Evolutionary conservation across 1,284 basidiomycete species (phyloP), one percentile per base, ranked within the genome.

Genomic region (Salmacisia buchloeana): DNA sequence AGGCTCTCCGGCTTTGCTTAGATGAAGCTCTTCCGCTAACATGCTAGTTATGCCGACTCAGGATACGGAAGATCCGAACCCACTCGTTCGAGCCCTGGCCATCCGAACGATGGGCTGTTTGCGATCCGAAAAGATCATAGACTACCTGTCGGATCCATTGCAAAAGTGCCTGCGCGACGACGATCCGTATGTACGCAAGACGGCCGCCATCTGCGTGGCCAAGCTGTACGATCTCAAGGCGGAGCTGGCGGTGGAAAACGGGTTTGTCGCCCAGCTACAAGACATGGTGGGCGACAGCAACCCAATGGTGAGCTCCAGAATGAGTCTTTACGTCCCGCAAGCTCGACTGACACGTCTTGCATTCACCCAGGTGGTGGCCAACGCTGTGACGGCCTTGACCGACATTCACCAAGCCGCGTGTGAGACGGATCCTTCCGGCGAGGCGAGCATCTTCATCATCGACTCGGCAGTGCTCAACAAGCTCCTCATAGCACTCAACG

Each of bases 71-170:
- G 96, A 97, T 79, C 87, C 90, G 4, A 98, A 97, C 79, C 94
- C 94, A 0, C 89, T 98, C 65, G 91, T 98, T 31, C 88, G 94
- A 59, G 94, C 94, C 0, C 85, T 98, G 56, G 91, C 96, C 33
- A 97, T 98, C 79, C 88, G 94, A 29, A 98, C 94, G 2, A 98
- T 98, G 94, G 92, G 92, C 41, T 92, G 92, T 76, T 83, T 98
- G 56, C 89, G 93, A 41, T 94, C 94, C 2, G 94, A 97, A 81
- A 97, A 97, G 86, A 98, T 97, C 80, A 92, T 97, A 81, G 93
- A 96, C 83, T 97, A 97, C 82, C 86, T 98, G 39, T 92, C 90
- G 65, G 91, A 94, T 76, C 94, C 94, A 0, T 83, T 98, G 9
- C 89, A 91, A 73, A 91, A 92, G 74, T 91, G 90, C 73, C 83